These are phyloP conservation scores for Auricularia auricula-judae DNA, from an alignment of 768 basidiomycete genomes.

Conservation along the genomic window DNA sequence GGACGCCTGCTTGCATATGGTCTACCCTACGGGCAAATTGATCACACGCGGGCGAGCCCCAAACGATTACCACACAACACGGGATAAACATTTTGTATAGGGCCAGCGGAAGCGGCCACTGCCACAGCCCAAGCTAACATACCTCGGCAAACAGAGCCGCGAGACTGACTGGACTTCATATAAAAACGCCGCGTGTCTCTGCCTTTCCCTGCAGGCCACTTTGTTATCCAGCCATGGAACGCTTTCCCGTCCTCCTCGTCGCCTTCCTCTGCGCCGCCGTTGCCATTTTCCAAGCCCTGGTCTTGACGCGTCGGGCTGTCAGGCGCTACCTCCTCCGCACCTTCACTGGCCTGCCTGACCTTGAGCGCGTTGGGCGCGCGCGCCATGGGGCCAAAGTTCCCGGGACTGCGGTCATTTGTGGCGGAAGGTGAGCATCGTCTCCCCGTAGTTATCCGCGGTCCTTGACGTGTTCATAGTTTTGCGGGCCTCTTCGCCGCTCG, in stretches of 20 bases:
- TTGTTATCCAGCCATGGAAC: background rate
- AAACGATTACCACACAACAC: background rate
- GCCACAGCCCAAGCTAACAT: background rate
- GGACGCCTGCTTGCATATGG: too few species aligned
- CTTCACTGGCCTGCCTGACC: background rate
- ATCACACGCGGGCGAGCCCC: too few species aligned
- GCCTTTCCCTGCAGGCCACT: background rate
- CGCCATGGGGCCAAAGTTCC: background rate
- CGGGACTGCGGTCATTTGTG: background rate
- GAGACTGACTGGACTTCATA: background rate
- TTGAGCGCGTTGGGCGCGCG: background rate
- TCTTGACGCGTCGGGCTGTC: background rate
- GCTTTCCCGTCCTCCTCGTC: background rate
- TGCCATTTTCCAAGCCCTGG: background rate
- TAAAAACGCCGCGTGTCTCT: background rate
- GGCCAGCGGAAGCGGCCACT: background rate
- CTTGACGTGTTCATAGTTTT: constrained; percentile 12
- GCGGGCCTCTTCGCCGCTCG: constrained; percentile 22
- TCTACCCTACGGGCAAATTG: too few species aligned
- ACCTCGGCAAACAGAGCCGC: background rate
- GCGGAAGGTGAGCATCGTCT: background rate
- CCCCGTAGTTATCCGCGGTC: background rate
- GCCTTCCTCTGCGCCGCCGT: background rate
- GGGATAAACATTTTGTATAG: background rate
- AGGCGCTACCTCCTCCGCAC: background rate